These are phyloP conservation scores for Salvia splendens DNA, from an alignment of 257 asterid species.

Conservation along the genomic window DNA sequence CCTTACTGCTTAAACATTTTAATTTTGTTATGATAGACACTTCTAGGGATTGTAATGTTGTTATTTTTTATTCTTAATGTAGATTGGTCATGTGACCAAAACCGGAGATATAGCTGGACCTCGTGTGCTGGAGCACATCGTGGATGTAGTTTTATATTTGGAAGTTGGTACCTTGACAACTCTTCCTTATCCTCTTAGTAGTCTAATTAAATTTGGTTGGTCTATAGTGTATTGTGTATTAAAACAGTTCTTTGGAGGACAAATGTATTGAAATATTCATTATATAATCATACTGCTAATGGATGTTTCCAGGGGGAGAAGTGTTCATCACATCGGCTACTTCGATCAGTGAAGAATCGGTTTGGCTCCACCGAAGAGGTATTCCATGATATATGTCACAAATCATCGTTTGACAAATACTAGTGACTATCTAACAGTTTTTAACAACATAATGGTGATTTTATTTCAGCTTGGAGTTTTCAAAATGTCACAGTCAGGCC, in stretches of 20 bases:
- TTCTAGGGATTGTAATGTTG: constrained; percentile 24
- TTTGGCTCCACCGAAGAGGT: constrained; percentile 99
- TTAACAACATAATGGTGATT: neutral
- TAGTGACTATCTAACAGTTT: no score
- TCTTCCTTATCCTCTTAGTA: constrained; percentile 30
- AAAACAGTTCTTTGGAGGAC: no score
- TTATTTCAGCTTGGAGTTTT: constrained; percentile 88
- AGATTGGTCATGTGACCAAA: constrained; percentile 95
- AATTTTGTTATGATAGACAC: constrained; percentile 14
- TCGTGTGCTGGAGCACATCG: constrained; percentile 93
- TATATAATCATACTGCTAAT: constrained; percentile 16
- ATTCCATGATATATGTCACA: constrained; percentile 30
- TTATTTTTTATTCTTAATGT: constrained; percentile 34
- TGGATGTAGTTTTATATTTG: constrained; percentile 92
- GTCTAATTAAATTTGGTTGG: neutral
- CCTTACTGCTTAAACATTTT: neutral
- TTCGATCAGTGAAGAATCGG: constrained; percentile 87
- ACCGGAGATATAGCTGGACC: constrained; percentile 97
- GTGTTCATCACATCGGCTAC: constrained; percentile 77
- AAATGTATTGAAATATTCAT: no score
- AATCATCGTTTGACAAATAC: no score
- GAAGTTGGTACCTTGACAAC: constrained; percentile 65
- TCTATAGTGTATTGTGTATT: no score
- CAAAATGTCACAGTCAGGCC: constrained; percentile 73
- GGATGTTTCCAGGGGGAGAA: constrained; percentile 81